A percentile compares a stretch with the other conserved stretches of the same genome.
Evolutionary conservation across 2,329 filamentous ascomycete genomes (phyloP).

Genomic region (Acarospora socialis): DNA sequence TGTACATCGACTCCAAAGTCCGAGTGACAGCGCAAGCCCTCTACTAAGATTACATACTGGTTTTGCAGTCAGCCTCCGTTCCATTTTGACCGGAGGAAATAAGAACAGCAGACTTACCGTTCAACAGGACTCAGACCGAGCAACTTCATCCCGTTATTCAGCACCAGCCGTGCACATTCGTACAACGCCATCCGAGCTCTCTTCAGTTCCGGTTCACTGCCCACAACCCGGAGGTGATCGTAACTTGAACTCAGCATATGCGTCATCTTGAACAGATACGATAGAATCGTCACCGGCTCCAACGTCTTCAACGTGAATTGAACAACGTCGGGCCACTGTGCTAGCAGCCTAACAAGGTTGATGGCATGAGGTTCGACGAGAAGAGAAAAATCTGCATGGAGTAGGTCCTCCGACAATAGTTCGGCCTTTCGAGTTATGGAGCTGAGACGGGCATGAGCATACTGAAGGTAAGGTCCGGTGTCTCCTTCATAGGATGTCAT

Average conservation of each 20-base stretch:
- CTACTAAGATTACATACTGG: too few species aligned
- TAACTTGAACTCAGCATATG: constrained; percentile 69
- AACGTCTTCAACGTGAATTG: constrained; percentile 72
- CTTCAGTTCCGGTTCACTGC: constrained; percentile 58
- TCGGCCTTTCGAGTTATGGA: constrained; percentile 45
- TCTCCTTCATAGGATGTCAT: constrained; percentile 79
- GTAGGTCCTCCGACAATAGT: constrained; percentile 43
- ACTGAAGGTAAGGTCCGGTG: constrained; percentile 74
- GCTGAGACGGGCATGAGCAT: constrained; percentile 59
- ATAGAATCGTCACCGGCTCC: constrained; percentile 54
- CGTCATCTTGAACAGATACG: constrained; percentile 76
- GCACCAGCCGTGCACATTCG: constrained; percentile 56
- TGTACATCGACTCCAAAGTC: too few species aligned
- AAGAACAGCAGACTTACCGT: constrained; percentile 23
- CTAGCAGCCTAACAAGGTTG: constrained; percentile 60
- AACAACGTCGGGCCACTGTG: constrained; percentile 74
- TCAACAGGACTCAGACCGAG: constrained; percentile 68
- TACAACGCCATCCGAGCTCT: constrained; percentile 64
- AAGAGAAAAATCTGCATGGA: constrained; percentile 49
- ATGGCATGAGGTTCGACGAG: constrained; percentile 58
- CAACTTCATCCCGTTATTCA: constrained; percentile 71
- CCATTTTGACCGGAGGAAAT: too few species aligned
- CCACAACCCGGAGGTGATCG: constrained; percentile 69
- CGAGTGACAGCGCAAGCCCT: too few species aligned
- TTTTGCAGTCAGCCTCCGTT: too few species aligned